A percentile compares a stretch with the other conserved stretches of the same genome.
These are phyloP conservation scores for Liquidambar formosana DNA, from an alignment of 164 flowering plant genomes.

Conservation along the genomic window DNA sequence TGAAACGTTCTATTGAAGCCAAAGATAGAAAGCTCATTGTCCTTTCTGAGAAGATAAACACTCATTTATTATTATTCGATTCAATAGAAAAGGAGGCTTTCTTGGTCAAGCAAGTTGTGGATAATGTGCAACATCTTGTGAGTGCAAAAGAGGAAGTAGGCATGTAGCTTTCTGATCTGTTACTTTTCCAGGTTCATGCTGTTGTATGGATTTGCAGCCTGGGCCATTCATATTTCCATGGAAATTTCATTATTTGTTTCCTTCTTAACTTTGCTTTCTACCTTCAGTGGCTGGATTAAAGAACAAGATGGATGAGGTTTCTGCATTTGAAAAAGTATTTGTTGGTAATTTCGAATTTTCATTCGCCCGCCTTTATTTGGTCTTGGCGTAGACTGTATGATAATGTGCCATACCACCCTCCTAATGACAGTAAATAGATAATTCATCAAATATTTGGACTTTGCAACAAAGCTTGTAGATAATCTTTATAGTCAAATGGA, in stretches of 20 bases:
- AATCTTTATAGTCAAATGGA: neutral
- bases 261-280: conserved; percentile 12
- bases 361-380: neutral
- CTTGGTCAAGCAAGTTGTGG: conserved; percentile 44
- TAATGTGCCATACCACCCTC: neutral
- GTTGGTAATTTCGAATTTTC: conserved; percentile 37
- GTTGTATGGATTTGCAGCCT: neutral
- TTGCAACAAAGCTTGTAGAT: neutral
- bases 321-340: conserved; percentile 36
- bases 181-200: conserved; percentile 11
- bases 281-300: conserved; percentile 45
- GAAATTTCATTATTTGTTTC: neutral
- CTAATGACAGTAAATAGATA: too few species aligned
- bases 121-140: conserved; percentile 41
- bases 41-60: conserved; percentile 47
- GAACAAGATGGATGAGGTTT: conserved; percentile 49
- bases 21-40: conserved; percentile 45
- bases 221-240: neutral
- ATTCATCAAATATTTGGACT: neutral
- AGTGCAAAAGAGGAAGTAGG: conserved; percentile 63
- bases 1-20: conserved; percentile 50
- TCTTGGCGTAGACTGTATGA: neutral
- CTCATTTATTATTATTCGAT: conserved; percentile 47
- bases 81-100: conserved; percentile 60
- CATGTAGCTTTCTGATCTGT: conserved; percentile 29